Base-by-base conservation (phyloP, 2,329 filamentous ascomycete genomes). In the Colletotrichum sp. region DNA sequence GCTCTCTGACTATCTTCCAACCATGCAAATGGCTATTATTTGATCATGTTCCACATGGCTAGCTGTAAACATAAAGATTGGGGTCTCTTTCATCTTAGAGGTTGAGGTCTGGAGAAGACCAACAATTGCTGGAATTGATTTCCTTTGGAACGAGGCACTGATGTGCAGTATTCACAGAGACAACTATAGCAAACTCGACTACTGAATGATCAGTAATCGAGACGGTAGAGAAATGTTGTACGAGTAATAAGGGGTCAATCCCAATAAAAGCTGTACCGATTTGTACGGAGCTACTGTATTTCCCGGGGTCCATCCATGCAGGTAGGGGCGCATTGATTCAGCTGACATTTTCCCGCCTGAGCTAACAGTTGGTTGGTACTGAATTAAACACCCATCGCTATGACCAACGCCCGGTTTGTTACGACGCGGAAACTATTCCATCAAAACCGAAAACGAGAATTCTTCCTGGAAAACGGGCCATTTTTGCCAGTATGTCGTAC, bases 361-460 rank as follows among this genome's bases (percentile, higher is more conserved):
- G 24, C 55, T 24, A 59, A 59, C 55, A 24, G 15, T 26, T 24
- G 24, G 55, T 28, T 26, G 21, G 21, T 15, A 16, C 21, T 57
- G 52, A 28, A 24, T 10, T n/a, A 16, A 24, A 24, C 52, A 24
- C 12, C 52, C 26, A 24, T 24, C 26, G 52, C 24, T 57, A 28
- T 28, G 52, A 57, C 52, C 21, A 59, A 10, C 24, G 21, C 13
- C 8, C 24, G 21, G 7, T 18, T 59, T 59, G 13, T 12, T 49
- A 21, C 18, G 55, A 5, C 55, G 26, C 21, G 55, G 24, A 59
- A 49, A 21, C n/a, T 1, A 2, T 49, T 49, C 44, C 44, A 21
- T 59, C 55, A 24, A 59, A 66, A 10, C 16, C 63, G 63, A 66
- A 66, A 66, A 66, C 63, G 63, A 66, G 24, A 2, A 30, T 30